phyloP scores from a whole-genome alignment of 257 asterid genomes.

The Gentiana straminea region DNA sequence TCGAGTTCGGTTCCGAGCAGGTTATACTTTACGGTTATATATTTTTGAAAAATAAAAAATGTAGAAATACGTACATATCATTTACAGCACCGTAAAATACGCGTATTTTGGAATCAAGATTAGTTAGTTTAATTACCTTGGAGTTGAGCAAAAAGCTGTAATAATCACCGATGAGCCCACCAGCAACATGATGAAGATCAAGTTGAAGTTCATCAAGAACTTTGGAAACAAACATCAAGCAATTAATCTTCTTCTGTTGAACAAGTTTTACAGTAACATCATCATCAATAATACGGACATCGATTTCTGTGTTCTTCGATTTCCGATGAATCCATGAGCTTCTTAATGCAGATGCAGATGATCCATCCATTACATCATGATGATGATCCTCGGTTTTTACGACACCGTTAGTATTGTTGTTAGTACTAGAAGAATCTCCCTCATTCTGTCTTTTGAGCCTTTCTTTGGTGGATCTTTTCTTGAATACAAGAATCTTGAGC shows the following conservation, averaged over 20 bases:
- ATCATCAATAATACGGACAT: constrained; percentile 67
- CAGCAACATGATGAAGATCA: constrained; percentile 88
- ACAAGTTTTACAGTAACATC: constrained; percentile 83
- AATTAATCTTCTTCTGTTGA: constrained; percentile 79
- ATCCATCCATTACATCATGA: constrained; percentile 37
- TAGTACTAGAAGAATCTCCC: constrained; percentile 27
- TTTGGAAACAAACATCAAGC: constrained; percentile 60
- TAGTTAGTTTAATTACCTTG: constrained; percentile 31
- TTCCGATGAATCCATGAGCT: constrained; percentile 93
- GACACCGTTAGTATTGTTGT: constrained; percentile 1
- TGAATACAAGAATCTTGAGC: constrained; percentile 31
- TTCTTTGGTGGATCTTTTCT: constrained; percentile 56
- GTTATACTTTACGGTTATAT: too few species aligned
- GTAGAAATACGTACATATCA: too few species aligned
- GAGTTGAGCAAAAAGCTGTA: constrained; percentile 75
- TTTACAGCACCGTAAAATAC: not conserved
- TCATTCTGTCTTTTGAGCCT: constrained; percentile 51
- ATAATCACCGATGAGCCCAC: constrained; percentile 82
- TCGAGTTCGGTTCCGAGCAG: too few species aligned
- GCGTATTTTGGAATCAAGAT: not conserved
- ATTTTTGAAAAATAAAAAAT: too few species aligned
- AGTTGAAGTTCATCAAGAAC: constrained; percentile 77
- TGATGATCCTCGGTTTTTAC: constrained; percentile 30
- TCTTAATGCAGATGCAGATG: constrained; percentile 22
- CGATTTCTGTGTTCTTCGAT: constrained; percentile 71